These are phyloP conservation scores for Sugiyamaella japonica DNA, from an alignment of 1,139 yeast genomes.

Conservation along the genomic window DNA sequence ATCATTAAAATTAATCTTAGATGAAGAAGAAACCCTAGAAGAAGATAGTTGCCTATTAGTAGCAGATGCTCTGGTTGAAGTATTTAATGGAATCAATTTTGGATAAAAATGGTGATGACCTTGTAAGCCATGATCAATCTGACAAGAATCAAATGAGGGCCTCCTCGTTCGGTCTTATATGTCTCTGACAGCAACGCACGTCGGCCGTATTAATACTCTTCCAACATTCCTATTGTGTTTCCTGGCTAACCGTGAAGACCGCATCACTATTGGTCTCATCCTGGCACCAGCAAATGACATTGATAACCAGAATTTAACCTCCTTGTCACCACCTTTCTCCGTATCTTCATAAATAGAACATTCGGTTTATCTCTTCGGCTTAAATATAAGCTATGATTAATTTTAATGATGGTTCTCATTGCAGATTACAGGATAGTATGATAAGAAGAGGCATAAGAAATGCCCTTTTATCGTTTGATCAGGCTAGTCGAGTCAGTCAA, in stretches of 20 bases:
- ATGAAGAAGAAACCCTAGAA: conserved; percentile 8
- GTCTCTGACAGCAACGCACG: background rate
- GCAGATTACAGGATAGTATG: conserved; percentile 2
- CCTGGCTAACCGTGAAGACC: background rate
- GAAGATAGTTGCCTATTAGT: background rate
- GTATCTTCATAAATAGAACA: conserved; percentile 2
- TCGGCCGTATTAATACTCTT: background rate
- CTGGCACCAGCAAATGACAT: conserved; percentile 13
- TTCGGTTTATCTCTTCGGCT: too few species aligned
- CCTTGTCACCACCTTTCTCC: background rate
- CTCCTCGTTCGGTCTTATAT: background rate
- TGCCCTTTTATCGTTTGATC: conserved; percentile 9
- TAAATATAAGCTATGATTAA: background rate
- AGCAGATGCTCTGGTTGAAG: background rate
- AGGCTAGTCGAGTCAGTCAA: too few species aligned
- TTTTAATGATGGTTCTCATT: background rate
- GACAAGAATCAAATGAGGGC: background rate
- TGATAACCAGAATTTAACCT: background rate
- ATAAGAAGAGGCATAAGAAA: conserved; percentile 11
- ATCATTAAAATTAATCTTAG: background rate
- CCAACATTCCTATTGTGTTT: background rate
- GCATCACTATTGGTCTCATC: background rate
- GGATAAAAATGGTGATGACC: background rate
- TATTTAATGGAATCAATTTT: background rate
- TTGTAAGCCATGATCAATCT: background rate